These are phyloP conservation scores for Keqinozyma sinolaborantium DNA, from an alignment of 1,139 yeast species.

Conservation along the genomic window DNA sequence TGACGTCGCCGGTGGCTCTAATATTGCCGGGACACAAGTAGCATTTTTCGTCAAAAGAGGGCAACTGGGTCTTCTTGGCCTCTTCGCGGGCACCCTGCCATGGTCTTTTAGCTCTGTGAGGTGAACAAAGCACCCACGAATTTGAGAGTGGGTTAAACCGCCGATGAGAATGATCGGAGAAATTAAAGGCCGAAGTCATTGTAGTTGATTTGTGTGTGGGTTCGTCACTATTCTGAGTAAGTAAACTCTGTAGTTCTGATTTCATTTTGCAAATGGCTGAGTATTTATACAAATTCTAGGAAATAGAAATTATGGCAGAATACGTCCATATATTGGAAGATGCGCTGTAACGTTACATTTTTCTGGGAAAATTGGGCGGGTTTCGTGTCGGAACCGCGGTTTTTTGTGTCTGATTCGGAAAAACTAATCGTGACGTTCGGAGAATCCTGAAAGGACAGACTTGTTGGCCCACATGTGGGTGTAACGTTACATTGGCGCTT, in stretches of 20 bases:
- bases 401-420: slow-evolving; percentile 1
- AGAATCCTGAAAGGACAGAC: not conserved
- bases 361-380: no score
- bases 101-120: slow-evolving; percentile 75
- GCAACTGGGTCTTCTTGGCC: slow-evolving; percentile 38
- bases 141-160: slow-evolving; percentile 66
- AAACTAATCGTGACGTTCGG: not conserved
- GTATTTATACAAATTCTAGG: slow-evolving; percentile 9
- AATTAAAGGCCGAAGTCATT: slow-evolving; percentile 38
- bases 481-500: not conserved
- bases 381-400: no score
- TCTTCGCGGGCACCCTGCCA: slow-evolving; percentile 78
- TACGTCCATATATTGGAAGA: not conserved
- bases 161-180: slow-evolving; percentile 60
- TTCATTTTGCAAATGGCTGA: slow-evolving; percentile 10
- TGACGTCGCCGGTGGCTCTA: slow-evolving; percentile 62
- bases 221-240: slow-evolving; percentile 7
- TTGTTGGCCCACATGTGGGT: not conserved
- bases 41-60: slow-evolving; percentile 62
- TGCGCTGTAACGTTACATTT: slow-evolving; percentile 12
- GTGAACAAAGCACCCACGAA: slow-evolving; percentile 67
- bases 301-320: not conserved
- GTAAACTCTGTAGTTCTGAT: slow-evolving; percentile 12
- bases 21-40: slow-evolving; percentile 72
- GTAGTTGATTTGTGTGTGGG: slow-evolving; percentile 1